These are phyloP conservation scores for Podosphaera leucotricha DNA, from an alignment of 2,329 filamentous ascomycete species.

Conservation along the genomic window DNA sequence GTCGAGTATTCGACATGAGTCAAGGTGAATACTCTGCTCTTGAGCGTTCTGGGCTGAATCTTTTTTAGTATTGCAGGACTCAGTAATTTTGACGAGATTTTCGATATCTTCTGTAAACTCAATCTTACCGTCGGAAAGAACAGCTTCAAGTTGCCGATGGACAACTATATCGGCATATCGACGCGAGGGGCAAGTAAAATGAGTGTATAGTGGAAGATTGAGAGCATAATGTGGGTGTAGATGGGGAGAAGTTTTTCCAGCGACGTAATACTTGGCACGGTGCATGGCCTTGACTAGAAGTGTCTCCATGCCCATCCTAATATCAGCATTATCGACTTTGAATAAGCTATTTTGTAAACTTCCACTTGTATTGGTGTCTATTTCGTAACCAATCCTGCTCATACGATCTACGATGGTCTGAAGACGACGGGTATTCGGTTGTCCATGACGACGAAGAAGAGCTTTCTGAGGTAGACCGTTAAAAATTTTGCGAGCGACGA, in stretches of 20 bases:
- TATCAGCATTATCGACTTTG: constrained; percentile 66
- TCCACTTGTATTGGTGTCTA: constrained; percentile 75
- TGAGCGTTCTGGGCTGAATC: constrained; percentile 93
- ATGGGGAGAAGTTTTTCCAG: constrained; percentile 53
- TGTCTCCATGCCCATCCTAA: constrained; percentile 96
- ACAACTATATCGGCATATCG: constrained; percentile 90
- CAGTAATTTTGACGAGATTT: constrained; percentile 69
- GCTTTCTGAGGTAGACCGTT: constrained; percentile 74
- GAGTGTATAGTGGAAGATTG: constrained; percentile 84
- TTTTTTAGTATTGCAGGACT: constrained; percentile 97
- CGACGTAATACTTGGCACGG: constrained; percentile 83
- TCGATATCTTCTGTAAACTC: constrained; percentile 84
- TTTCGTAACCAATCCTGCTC: constrained; percentile 70
- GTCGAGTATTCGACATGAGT: constrained; percentile 90
- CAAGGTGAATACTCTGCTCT: constrained; percentile 96
- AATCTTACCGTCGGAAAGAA: constrained; percentile 56
- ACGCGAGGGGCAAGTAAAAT: constrained; percentile 87
- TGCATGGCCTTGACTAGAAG: constrained; percentile 87
- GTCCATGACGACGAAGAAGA: constrained; percentile 62
- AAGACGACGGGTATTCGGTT: constrained; percentile 70
- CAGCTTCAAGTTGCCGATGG: constrained; percentile 77
- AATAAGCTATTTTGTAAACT: constrained; percentile 86
- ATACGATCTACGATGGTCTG: constrained; percentile 84
- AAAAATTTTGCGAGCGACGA: constrained; percentile 66
- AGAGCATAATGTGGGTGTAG: constrained; percentile 74